phyloP scores from a whole-genome alignment of 2,329 filamentous ascomycete species.

The Fusarium sp. region DNA sequence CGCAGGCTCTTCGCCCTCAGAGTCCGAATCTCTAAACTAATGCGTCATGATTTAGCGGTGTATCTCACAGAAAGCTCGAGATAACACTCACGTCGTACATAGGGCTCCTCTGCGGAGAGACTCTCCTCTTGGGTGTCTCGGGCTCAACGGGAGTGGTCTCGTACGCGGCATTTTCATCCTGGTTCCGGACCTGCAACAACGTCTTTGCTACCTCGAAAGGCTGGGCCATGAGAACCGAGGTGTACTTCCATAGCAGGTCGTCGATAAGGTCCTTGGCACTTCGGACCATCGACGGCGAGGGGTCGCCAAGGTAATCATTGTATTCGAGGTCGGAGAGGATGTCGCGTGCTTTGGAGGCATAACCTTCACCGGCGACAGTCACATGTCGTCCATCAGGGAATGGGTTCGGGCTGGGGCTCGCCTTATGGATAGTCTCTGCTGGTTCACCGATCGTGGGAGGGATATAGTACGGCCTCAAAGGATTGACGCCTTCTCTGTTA shows the following conservation, averaged over 20 bases:
- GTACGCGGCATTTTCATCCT: conserved; percentile 62
- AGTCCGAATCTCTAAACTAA: conserved; percentile 69
- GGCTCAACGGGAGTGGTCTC: conserved; percentile 40
- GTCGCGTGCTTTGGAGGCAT: conserved; percentile 76
- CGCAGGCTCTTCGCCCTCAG: conserved; percentile 81
- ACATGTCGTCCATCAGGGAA: conserved; percentile 61
- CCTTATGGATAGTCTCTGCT: conserved; percentile 51
- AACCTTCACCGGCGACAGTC: conserved; percentile 52
- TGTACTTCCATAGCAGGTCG: conserved; percentile 92
- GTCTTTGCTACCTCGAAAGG: conserved; percentile 98
- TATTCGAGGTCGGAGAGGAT: conserved; percentile 93
- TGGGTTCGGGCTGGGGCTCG: conserved; percentile 60
- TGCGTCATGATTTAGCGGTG: conserved; percentile 45
- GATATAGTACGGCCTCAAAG: conserved; percentile 78
- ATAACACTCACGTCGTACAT: conserved; percentile 53
- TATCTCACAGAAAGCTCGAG: conserved; percentile 10
- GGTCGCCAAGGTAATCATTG: conserved; percentile 84
- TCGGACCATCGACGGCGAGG: conserved; percentile 79
- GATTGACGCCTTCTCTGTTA: conserved; percentile 67
- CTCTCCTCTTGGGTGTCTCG: conserved; percentile 49
- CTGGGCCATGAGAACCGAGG: conserved; percentile 87
- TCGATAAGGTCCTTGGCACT: conserved; percentile 83
- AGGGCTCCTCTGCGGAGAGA: conserved; percentile 53
- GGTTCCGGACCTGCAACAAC: conserved; percentile 81
- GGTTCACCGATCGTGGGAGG: conserved; percentile 68